A percentile compares a stretch with the other conserved stretches of the same genome.
phyloP scores from a whole-genome alignment of 169 alveolate genomes.

The Plasmodium reichenowi region DNA sequence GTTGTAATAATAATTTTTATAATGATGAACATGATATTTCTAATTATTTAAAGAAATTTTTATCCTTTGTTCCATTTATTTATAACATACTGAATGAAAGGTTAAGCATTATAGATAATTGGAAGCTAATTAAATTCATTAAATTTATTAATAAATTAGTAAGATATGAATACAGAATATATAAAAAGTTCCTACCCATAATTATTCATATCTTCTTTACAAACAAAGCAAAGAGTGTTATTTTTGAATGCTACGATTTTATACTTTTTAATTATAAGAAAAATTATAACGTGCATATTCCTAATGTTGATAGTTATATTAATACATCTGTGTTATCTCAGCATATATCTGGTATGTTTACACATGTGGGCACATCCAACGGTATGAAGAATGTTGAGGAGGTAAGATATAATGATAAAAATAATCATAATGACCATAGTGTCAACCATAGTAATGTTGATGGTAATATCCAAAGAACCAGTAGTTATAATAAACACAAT shows the following conservation, averaged over 20 bases:
- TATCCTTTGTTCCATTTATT: slow-evolving; percentile 38
- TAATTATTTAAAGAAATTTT: slow-evolving; percentile 23
- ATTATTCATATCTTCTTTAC: slow-evolving; percentile 56
- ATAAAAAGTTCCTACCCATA: slow-evolving; percentile 33
- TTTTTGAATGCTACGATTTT: slow-evolving; percentile 41
- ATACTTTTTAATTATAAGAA: slow-evolving; percentile 38
- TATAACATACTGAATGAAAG: slow-evolving; percentile 44
- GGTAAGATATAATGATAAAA: not conserved
- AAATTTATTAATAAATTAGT: slow-evolving; percentile 43
- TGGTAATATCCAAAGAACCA: not conserved
- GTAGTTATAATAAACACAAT: not conserved
- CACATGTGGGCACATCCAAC: not conserved
- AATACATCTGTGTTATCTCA: not conserved
- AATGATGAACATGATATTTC: not conserved
- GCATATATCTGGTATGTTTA: too few relatives aligned
- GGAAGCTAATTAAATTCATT: slow-evolving; percentile 42
- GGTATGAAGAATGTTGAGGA: not conserved
- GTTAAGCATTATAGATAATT: slow-evolving; percentile 31
- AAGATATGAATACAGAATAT: slow-evolving; percentile 46
- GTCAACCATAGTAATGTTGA: not conserved
- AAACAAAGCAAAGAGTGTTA: slow-evolving; percentile 53
- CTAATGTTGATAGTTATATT: slow-evolving; percentile 8
- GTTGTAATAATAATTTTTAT: not conserved
- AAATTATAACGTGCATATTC: not conserved
- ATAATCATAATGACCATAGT: not conserved